Base-by-base conservation (phyloP, 495 filamentous ascomycete species). In the Cudoniella acicularis region DNA sequence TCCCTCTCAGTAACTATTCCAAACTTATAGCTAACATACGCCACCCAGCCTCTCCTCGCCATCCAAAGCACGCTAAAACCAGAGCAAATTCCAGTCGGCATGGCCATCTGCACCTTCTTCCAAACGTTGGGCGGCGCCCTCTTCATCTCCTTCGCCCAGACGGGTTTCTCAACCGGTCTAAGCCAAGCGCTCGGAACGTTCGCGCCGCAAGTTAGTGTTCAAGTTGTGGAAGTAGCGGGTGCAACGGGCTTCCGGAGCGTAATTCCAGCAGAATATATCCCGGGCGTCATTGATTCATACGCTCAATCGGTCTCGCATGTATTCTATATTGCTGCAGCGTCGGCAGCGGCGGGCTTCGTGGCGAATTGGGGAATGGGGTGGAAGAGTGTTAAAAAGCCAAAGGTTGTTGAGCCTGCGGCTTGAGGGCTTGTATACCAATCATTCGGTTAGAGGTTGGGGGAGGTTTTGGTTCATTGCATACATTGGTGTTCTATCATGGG, bases 351-450 rank as follows among this genome's bases (percentile, higher is more conserved):
- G 4, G 64, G 61, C 17, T 69, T 72, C 40, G 16, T 74, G 10
- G 70, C 68, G 25, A 64, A 72, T 2, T 81, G 69, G 59, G 77
- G 78, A 0, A 77, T 81, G 74, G 80, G 79, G 18, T 83, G 78
- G 79, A 72, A 75, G 42, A 79, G 79, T 66, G 66, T 80, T 26
- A 69, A 76, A 55, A 78, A 78, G 68, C 77, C 77, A 61, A 72
- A 75, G 30, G 30, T 21, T 20, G 49, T 47, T 8, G 17, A 22
- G 13, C n/a, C 46, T 6, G 55, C 30, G 18, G 55, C 46, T 36
- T 36, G 13, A 36, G n/a, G n/a, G n/a, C n/a, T n/a, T n/a, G n/a
- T n/a, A n/a, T n/a, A n/a, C n/a, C n/a, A n/a, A n/a, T n/a, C n/a
- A n/a, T n/a, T n/a, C n/a, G n/a, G n/a, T n/a, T n/a, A n/a, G n/a